phyloP scores from a whole-genome alignment of 1,139 yeast genomes.

The Scheffersomyces segobiensis region DNA sequence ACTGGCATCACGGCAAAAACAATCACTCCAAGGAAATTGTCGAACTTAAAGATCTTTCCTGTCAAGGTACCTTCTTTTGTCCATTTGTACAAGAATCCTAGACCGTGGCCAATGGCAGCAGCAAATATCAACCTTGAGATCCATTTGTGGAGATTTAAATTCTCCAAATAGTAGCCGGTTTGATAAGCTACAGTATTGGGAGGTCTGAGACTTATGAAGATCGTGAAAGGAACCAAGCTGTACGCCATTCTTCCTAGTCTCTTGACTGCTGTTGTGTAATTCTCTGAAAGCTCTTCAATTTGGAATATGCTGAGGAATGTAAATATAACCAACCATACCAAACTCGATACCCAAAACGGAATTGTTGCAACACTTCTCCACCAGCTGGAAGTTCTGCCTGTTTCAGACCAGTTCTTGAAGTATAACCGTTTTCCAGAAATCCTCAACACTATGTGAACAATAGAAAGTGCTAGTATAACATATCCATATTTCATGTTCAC shows the following conservation, averaged over 20 bases:
- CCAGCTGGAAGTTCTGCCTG: conserved; percentile 23
- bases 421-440: conserved; percentile 6
- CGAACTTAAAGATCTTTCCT: conserved; percentile 39
- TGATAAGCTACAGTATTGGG: conserved; percentile 33
- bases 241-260: conserved; percentile 63
- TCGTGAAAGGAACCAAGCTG: conserved; percentile 63
- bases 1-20: conserved; percentile 43
- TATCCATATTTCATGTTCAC: conserved; percentile 53
- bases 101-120: conserved; percentile 55
- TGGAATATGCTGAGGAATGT: conserved; percentile 20
- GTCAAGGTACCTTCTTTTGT: conserved; percentile 27
- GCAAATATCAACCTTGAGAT: conserved; percentile 63
- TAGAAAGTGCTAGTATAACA: conserved; percentile 35
- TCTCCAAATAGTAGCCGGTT: conserved; percentile 47
- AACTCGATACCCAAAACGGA: conserved; percentile 29
- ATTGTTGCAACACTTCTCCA: conserved; percentile 7
- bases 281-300: conserved; percentile 20
- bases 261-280: conserved; percentile 27
- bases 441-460: conserved; percentile 21
- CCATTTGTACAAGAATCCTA: conserved; percentile 57
- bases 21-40: conserved; percentile 65
- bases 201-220: conserved; percentile 55
- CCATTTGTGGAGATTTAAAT: conserved; percentile 77
- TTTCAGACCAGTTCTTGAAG: conserved; percentile 21
- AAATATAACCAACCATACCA: conserved; percentile 33